Conservation (phyloP, 352 stramenopile species). For the Phytophthora rubi region DNA sequence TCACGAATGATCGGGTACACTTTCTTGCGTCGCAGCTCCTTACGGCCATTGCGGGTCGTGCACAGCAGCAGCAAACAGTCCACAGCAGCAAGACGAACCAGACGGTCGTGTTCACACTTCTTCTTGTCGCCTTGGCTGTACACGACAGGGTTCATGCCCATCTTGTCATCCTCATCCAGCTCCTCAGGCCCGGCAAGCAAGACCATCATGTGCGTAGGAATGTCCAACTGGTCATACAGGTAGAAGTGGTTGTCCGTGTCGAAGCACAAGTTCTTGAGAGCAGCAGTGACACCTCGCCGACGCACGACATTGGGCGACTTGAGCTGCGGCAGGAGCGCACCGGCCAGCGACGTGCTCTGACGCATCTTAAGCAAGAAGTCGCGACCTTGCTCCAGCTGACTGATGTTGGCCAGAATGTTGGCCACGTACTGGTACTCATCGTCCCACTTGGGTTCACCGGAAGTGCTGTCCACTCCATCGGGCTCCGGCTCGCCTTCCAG, state of each 20-base stretch:
- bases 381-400: constrained; percentile 79
- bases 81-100: constrained; percentile 73
- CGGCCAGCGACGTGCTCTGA: constrained; percentile 66
- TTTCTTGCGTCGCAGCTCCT: constrained; percentile 83
- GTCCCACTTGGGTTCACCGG: constrained; percentile 85
- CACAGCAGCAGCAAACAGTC: constrained; percentile 81
- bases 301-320: constrained; percentile 85
- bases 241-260: constrained; percentile 91
- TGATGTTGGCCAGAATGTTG: constrained; percentile 88
- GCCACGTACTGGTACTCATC: constrained; percentile 91
- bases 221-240: constrained; percentile 85
- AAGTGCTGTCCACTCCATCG: constrained; percentile 70
- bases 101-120: constrained; percentile 79
- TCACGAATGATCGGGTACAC: constrained; percentile 88
- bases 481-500: constrained; percentile 77
- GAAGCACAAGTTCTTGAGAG: constrained; percentile 88
- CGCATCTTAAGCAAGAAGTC: constrained; percentile 81
- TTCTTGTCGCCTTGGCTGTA: constrained; percentile 84
- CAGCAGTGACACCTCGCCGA: constrained; percentile 69
- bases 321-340: constrained; percentile 74
- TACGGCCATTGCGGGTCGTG: constrained; percentile 80
- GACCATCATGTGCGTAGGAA: constrained; percentile 82
- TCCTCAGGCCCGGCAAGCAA: constrained; percentile 76
- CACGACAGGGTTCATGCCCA: constrained; percentile 80
- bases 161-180: constrained; percentile 80